Percentiles rank a stretch among this genome's conserved stretches.
Evolutionary conservation across 129 eudicot genomes (phyloP).

Genomic region (Flaveria brownii): DNA sequence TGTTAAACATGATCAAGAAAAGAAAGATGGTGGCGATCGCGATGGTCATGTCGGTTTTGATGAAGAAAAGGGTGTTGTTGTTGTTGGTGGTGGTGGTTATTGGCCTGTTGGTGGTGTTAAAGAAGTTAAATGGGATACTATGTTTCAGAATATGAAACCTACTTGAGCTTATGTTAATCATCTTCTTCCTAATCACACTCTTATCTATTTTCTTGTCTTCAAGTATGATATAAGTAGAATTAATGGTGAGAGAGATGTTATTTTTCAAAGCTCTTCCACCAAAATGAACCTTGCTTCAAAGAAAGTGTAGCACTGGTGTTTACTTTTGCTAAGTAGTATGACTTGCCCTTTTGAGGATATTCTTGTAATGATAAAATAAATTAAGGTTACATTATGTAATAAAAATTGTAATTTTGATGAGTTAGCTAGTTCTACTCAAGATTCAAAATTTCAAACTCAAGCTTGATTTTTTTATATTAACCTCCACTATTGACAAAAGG

Average conservation of each 20-base stretch:
- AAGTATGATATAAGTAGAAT: constrained; percentile 23
- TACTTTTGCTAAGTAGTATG: constrained; percentile 30
- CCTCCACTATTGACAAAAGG: not conserved
- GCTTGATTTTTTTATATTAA: not conserved
- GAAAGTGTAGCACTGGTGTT: constrained; percentile 25
- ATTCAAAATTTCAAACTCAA: not conserved
- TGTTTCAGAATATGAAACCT: constrained; percentile 90
- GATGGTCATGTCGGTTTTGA: constrained; percentile 38
- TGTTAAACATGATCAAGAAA: constrained; percentile 32
- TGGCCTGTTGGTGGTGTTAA: constrained; percentile 57
- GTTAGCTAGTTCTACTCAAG: not conserved
- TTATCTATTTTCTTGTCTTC: not conserved
- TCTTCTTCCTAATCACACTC: not conserved
- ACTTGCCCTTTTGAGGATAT: constrained; percentile 20
- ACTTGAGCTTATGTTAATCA: constrained; percentile 38
- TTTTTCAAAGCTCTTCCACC: constrained; percentile 55
- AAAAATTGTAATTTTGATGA: not conserved
- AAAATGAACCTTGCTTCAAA: constrained; percentile 26
- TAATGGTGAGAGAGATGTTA: constrained; percentile 58
- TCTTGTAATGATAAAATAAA: constrained; percentile 25
- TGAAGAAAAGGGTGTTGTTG: constrained; percentile 44
- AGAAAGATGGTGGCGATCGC: constrained; percentile 24
- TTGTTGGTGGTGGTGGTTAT: constrained; percentile 28
- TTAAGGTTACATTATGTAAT: constrained; percentile 17
- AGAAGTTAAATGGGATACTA: constrained; percentile 87